These are phyloP conservation scores for Aspergillus hortae DNA, from an alignment of 2,329 filamentous ascomycete species.

Conservation along the genomic window DNA sequence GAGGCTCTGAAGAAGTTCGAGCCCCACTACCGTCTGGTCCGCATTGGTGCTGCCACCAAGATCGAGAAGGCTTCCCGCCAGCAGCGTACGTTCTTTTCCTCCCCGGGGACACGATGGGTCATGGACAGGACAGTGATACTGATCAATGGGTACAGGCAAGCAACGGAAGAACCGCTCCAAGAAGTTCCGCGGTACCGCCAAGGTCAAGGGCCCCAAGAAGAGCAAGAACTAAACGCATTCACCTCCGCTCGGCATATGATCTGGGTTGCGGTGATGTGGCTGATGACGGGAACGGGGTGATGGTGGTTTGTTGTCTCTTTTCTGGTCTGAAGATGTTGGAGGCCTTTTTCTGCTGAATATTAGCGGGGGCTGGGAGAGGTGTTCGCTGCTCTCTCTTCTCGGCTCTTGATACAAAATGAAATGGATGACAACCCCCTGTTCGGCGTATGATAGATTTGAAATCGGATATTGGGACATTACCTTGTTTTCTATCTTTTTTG, in stretches of 20 bases:
- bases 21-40: constrained; percentile 94
- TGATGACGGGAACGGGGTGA: constrained; percentile 14
- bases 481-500: neutral
- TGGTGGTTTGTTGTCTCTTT: constrained; percentile 15
- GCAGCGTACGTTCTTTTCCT: constrained; percentile 67
- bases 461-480: constrained; percentile 1
- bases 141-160: constrained; percentile 68
- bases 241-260: constrained; percentile 13
- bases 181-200: constrained; percentile 95
- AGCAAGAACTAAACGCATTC: constrained; percentile 65
- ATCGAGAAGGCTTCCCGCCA: constrained; percentile 97
- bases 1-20: constrained; percentile 99
- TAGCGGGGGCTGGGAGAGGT: neutral
- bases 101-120: neutral
- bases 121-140: neutral
- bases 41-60: constrained; percentile 89
- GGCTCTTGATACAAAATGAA: constrained; percentile 1
- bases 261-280: neutral
- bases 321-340: constrained; percentile 8
- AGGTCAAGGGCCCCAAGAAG: constrained; percentile 98
- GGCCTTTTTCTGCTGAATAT: neutral
- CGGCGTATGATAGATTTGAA: constrained; percentile 1
- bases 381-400: neutral
- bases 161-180: constrained; percentile 99
- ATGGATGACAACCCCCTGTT: neutral